phyloP scores from a whole-genome alignment of 2,329 filamentous ascomycete species.

The Amesomyces nigricolor region DNA sequence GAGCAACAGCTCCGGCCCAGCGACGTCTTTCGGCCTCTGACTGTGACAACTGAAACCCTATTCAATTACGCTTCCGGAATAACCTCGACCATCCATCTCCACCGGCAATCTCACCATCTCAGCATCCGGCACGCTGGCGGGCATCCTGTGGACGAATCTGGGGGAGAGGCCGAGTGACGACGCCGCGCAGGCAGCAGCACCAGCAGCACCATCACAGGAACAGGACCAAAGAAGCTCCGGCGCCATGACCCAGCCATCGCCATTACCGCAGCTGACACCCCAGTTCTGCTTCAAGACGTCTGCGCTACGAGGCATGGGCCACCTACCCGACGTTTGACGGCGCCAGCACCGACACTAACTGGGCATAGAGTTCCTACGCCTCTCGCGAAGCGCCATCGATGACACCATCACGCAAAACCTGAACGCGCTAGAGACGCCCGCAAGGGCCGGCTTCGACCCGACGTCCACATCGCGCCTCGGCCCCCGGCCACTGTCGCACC shows the following conservation, averaged over 20 bases:
- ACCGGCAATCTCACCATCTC: neutral
- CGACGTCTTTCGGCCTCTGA: too few relatives aligned
- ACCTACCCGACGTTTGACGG: slow-evolving; percentile 1
- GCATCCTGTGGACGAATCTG: slow-evolving; percentile 43
- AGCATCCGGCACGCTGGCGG: slow-evolving; percentile 40
- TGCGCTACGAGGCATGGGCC: slow-evolving; percentile 59
- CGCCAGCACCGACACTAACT: slow-evolving; percentile 7
- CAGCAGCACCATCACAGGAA: slow-evolving; percentile 22
- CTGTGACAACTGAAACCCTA: too few relatives aligned
- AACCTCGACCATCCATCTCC: neutral
- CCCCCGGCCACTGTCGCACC: slow-evolving; percentile 43
- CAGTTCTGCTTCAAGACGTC: slow-evolving; percentile 74
- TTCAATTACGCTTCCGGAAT: neutral
- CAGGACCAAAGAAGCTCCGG: slow-evolving; percentile 23
- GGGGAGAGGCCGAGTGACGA: slow-evolving; percentile 37
- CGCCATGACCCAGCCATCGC: slow-evolving; percentile 44
- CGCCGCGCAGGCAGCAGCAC: slow-evolving; percentile 28
- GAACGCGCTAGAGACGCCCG: slow-evolving; percentile 78
- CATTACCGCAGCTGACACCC: slow-evolving; percentile 54
- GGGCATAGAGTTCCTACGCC: slow-evolving; percentile 73
- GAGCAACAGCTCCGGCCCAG: too few relatives aligned
- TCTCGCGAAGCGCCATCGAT: slow-evolving; percentile 80
- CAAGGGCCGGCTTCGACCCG: slow-evolving; percentile 69
- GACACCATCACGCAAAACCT: slow-evolving; percentile 91
- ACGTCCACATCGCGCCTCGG: slow-evolving; percentile 63